These are phyloP conservation scores for Serendipita sp. DNA, from an alignment of 768 basidiomycete species.

Conservation along the genomic window DNA sequence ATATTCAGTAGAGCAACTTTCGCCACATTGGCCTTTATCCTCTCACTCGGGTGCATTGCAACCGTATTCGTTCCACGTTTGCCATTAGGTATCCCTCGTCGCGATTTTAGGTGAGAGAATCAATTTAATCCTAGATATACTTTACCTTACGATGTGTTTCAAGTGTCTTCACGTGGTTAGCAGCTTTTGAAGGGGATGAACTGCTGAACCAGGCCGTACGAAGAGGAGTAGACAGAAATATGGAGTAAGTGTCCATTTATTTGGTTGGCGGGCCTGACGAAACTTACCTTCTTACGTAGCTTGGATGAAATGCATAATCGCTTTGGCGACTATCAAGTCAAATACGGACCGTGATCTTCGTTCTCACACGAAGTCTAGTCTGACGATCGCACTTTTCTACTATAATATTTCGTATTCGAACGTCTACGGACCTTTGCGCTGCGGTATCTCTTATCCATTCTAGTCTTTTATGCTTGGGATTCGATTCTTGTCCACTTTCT, in stretches of 20 bases:
- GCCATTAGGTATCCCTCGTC: background rate
- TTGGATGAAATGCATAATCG: background rate
- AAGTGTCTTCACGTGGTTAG: constrained; percentile 1
- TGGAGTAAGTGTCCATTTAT: background rate
- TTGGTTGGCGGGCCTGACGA: background rate
- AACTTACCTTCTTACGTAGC: background rate
- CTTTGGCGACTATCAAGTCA: background rate
- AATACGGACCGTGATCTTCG: background rate
- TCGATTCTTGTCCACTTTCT: too few relatives aligned
- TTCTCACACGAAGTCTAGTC: too few relatives aligned
- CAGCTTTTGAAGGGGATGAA: background rate
- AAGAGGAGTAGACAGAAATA: background rate
- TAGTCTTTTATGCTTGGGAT: too few relatives aligned
- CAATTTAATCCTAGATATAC: too few relatives aligned
- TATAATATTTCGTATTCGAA: too few relatives aligned
- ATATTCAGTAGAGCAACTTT: background rate
- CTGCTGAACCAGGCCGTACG: background rate
- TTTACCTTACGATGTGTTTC: background rate
- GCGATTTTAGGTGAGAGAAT: background rate
- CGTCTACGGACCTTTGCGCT: too few relatives aligned
- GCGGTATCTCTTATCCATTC: too few relatives aligned
- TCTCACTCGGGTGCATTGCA: background rate
- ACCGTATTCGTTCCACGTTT: background rate
- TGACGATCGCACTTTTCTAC: too few relatives aligned
- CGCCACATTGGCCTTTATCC: background rate